Evolutionary conservation across 768 basidiomycete species (phyloP).

Genomic region (Russula compacta): DNA sequence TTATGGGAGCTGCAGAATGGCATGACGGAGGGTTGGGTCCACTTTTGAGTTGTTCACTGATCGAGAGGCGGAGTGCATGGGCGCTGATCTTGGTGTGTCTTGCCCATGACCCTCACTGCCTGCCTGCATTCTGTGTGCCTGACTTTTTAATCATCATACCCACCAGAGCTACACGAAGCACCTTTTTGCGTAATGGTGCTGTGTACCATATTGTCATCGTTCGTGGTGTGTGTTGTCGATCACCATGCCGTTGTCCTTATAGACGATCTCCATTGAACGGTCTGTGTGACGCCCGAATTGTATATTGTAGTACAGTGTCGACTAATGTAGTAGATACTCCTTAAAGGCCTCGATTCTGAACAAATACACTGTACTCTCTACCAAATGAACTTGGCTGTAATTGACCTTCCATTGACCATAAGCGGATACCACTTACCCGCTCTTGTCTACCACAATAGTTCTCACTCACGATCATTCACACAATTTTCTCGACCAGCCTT

Average conservation of each 20-base stretch:
- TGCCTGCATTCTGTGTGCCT: background rate
- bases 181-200: conserved; percentile 31
- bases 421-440: no score
- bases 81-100: conserved; percentile 72
- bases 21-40: conserved; percentile 55
- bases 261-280: background rate
- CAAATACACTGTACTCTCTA: no score
- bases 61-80: conserved; percentile 94
- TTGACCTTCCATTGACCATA: no score
- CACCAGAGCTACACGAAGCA: conserved; percentile 51
- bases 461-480: no score
- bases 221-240: no score
- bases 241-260: background rate
- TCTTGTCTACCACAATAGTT: no score
- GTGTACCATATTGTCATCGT: background rate
- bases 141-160: background rate
- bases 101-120: background rate
- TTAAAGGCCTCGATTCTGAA: background rate
- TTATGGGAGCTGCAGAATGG: conserved; percentile 58
- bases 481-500: no score
- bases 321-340: background rate
- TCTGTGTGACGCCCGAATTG: background rate
- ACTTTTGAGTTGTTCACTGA: conserved; percentile 95
- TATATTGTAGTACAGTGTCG: background rate
- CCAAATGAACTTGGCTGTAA: no score